Evolutionary conservation across 306 rosid species (phyloP), one percentile per base, ranked within the genome.

Genomic region (Cyamopsis tetragonoloba): DNA sequence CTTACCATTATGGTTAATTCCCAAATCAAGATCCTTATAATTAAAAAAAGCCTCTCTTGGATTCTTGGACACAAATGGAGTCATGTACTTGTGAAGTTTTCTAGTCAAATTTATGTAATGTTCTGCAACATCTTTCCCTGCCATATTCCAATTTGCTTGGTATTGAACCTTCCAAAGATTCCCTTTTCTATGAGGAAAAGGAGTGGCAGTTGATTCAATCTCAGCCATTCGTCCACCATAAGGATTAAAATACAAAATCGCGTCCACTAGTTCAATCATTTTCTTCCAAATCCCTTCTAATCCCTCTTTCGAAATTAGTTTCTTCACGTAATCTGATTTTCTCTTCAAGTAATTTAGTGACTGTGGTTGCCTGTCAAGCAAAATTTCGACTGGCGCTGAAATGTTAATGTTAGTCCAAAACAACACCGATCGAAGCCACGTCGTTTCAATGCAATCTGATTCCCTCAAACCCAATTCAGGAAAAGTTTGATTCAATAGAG

Each of bases 161-260:
- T 88, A 91, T 62, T 88, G 92, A 2, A 89, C 64, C 71, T 87
- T 89, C 82, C 79, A 89, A n/a, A 70, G 46, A 70, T 77, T 85
- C 15, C 91, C 89, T 1, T 82, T 79, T 58, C 96, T 64, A 46
- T 89, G 93, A 13, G 96, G 96, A 28, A 89, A 85, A 19, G 93
- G 80, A 1, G 78, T 71, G 56, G 59, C 87, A 0, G 32, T 38
- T 59, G 87, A 84, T 1, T 83, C 22, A 49, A 89, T 76, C 71
- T 87, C 82, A 43, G 80, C 77, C 96, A 87, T 89, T 80, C 57
- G 87, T 22, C 96, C 91, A 54, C 96, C 96, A 20, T 85, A 87
- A 7, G 95, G 88, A 56, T 83, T 81, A 56, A 81, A 80, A 57
- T 82, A 65, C 0, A 80, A 48, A n/a, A 42, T 80, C 31, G 82